Evolutionary conservation across 2,329 filamentous ascomycete species (phyloP).

Genomic region (Fusarium sp.): DNA sequence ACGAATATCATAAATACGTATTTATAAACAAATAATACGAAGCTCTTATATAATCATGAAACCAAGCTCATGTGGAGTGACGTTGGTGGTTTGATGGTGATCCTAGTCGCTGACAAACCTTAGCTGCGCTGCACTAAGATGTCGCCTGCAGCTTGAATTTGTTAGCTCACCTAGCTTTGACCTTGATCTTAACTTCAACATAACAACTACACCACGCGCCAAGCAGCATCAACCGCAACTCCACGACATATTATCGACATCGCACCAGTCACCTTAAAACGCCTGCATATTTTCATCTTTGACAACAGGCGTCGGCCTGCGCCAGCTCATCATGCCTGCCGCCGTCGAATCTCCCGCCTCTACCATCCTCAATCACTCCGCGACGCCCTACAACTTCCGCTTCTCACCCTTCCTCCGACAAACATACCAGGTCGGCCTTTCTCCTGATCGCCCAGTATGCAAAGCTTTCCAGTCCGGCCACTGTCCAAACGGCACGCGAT

Average conservation of each 20-base stretch:
- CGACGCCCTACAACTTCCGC: conserved; percentile 75
- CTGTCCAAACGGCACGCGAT: conserved; percentile 85
- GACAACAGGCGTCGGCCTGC: conserved; percentile 21
- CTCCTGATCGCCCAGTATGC: conserved; percentile 82
- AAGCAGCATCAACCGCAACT: not conserved
- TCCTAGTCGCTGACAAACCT: conserved; percentile 36
- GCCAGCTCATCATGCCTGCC: conserved; percentile 45
- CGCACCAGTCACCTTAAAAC: not conserved
- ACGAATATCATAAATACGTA: not conserved
- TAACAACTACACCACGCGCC: not conserved
- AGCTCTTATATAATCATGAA: not conserved
- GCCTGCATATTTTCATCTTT: not conserved
- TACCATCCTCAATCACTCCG: conserved; percentile 67
- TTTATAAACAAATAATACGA: not conserved
- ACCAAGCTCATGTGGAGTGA: conserved; percentile 21
- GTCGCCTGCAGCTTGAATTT: conserved; percentile 34
- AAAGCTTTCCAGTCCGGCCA: conserved; percentile 86
- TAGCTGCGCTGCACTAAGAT: conserved; percentile 6
- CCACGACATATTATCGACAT: not conserved
- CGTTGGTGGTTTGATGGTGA: conserved; percentile 9
- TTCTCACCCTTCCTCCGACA: conserved; percentile 87
- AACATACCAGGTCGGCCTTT: conserved; percentile 86
- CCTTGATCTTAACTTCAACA: conserved; percentile 16
- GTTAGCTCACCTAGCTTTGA: conserved; percentile 14
- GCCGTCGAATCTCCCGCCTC: conserved; percentile 47